Evolutionary conservation across 306 rosid genomes (phyloP), one percentile per base, ranked within the genome.

Genomic region (Trifolium fragiferum): DNA sequence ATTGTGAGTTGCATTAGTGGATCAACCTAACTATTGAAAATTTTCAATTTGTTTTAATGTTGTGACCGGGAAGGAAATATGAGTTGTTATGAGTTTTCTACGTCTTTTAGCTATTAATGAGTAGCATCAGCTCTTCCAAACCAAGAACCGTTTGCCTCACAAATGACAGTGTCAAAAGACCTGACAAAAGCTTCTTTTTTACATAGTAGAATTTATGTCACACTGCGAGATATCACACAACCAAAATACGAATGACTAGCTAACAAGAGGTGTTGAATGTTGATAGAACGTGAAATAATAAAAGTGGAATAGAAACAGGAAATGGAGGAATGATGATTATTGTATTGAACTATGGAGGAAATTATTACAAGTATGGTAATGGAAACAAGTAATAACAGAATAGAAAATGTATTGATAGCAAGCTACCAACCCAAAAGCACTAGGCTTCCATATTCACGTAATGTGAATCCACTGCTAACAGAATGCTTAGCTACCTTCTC

Each of bases 231-330:
- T 27, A 15, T 69, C 50, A 27, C 75, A 57, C 68, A 18, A 60
- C 70, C 32, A 37, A 68, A 46, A 40, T 58, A 55, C 63, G 32
- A 50, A 46, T 46, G 41, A 37, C 67, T 68, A 57, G 68, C 35
- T 60, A 20, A 15, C 66, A 41, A 11, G 63, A 58, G 76, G 76
- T 70, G 74, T 82, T n/a, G n/a, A n/a, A n/a, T n/a, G n/a, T n/a
- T n/a, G n/a, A n/a, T n/a, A n/a, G n/a, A n/a, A n/a, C n/a, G n/a
- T n/a, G n/a, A n/a, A n/a, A n/a, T n/a, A n/a, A n/a, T n/a, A n/a
- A n/a, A n/a, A n/a, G n/a, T n/a, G n/a, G n/a, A n/a, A n/a, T n/a
- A n/a, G n/a, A n/a, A n/a, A n/a, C n/a, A n/a, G n/a, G n/a, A n/a
- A n/a, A n/a, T n/a, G n/a, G n/a, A n/a, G n/a, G n/a, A n/a, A n/a